Conservation (phyloP, 441 rosid genomes). For the Jatropha podagrica region DNA sequence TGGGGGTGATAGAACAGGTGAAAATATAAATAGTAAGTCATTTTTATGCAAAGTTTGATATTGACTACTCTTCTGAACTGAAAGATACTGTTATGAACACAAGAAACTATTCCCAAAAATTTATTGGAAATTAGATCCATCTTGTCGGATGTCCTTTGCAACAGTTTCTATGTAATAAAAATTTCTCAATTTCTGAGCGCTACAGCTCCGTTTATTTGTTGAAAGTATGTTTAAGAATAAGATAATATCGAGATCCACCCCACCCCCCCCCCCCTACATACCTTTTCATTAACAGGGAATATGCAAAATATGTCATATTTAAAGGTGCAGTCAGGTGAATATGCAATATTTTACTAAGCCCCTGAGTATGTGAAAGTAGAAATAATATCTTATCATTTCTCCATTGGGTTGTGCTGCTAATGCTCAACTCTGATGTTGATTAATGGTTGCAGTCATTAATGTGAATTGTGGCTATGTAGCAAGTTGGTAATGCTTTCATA, state of each 20-base stretch:
- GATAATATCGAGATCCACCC: not conserved
- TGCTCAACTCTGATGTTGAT: not conserved
- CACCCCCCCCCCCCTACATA: not conserved
- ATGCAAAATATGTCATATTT: not conserved
- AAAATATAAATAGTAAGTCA: not conserved
- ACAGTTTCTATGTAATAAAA: not conserved
- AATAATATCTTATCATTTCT: not conserved
- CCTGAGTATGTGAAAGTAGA: not conserved
- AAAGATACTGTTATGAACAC: not conserved
- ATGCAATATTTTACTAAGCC: not conserved
- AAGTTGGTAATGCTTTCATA: not conserved
- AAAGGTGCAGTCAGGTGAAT: not conserved
- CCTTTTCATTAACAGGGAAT: too few species aligned
- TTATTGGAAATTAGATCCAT: not conserved
- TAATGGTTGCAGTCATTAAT: not conserved
- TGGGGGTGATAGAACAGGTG: not conserved
- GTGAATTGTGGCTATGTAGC: not conserved
- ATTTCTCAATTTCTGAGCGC: not conserved
- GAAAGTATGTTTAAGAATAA: not conserved
- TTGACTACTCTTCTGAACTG: not conserved
- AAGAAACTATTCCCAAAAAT: not conserved
- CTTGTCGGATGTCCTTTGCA: not conserved
- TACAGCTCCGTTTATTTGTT: not conserved
- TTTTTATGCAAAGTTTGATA: not conserved
- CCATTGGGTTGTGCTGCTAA: not conserved